phyloP scores from a whole-genome alignment of 768 basidiomycete species.

The Russula compacta region DNA sequence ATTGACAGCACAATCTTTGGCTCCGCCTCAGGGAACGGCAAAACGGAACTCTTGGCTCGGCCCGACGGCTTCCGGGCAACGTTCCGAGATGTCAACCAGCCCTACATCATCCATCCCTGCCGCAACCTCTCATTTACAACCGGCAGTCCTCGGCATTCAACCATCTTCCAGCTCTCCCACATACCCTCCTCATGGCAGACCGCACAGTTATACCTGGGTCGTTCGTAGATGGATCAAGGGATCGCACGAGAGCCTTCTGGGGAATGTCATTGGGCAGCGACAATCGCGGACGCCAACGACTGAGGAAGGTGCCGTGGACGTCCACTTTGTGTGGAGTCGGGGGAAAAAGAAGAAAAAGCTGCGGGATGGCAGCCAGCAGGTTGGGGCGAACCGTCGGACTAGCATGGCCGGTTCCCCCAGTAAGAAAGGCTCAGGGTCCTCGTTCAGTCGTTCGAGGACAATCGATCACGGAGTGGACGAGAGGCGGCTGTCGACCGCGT shows the following conservation, averaged over 20 bases:
- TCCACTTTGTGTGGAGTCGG: constrained; percentile 74
- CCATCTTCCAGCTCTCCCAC: constrained; percentile 48
- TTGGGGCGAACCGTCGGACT: not conserved
- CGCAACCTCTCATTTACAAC: constrained; percentile 26
- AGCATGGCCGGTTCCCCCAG: not conserved
- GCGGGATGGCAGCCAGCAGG: not conserved
- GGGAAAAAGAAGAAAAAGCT: constrained; percentile 28
- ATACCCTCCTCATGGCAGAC: constrained; percentile 30
- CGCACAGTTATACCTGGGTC: constrained; percentile 62
- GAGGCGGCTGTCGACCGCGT: constrained; percentile 11
- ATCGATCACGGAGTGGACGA: not conserved
- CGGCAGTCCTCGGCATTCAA: constrained; percentile 59
- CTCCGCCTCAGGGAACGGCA: not conserved
- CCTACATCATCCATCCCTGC: constrained; percentile 2
- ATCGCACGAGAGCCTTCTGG: constrained; percentile 35
- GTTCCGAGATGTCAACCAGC: not conserved
- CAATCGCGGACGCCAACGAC: not conserved
- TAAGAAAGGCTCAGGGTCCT: not conserved
- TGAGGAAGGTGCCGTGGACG: constrained; percentile 38
- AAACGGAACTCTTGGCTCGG: constrained; percentile 21
- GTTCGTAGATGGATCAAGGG: constrained; percentile 70
- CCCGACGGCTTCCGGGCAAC: constrained; percentile 9
- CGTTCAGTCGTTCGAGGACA: not conserved
- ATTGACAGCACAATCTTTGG: not conserved
- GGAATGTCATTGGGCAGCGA: constrained; percentile 35